Base-by-base conservation (phyloP, 2,329 filamentous ascomycete species). In the Colletotrichum theobromicola region DNA sequence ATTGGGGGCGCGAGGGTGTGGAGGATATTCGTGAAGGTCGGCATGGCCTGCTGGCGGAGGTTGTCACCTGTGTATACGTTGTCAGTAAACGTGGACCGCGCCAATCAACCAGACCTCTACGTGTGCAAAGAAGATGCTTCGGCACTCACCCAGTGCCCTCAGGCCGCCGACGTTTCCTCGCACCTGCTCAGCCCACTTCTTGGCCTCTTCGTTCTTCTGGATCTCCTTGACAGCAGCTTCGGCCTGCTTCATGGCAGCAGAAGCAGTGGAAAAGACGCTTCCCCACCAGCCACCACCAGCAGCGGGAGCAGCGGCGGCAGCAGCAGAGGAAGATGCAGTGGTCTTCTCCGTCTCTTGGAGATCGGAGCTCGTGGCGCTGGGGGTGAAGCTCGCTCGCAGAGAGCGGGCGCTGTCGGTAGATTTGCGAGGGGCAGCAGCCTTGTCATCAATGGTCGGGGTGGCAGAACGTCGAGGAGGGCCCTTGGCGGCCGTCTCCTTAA, bases 1-100 rank as follows among this genome's bases (percentile, higher is more conserved):
- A 99, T 99, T 13, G 97, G 97, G 60, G 97, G 97, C 0, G 97
- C 97, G 77, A 99, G 93, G 30, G 96, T 98, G 84, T 98, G 95
- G 76, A 99, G 91, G 80, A 99, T 94, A 81, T 95, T 95, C 82
- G 96, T 96, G 82, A 99, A 98, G 60, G 97, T 98, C 34, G 97
- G 97, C 35, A 99, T 88, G 72, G 97, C 97, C 79, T 95, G 94
- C 79, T 93, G 93, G 79, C 93, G 93, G 76, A 98, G 88, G 82
- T 98, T 96, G 81, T 95, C 96, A 78, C 96, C 96, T 98, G 81
- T 67, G 72, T 15, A 60, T 8, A 62, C 30, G 57, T 35, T 16
- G 21, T 76, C 28, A 71, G 68, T 26, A 21, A 32, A 34, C 21
- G 34, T 15, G 16, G 10, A 15, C 21, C n/a, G 24, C 9, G n/a